Evolutionary conservation across 768 basidiomycete species (phyloP).

Genomic region (Lentinula raphanica): DNA sequence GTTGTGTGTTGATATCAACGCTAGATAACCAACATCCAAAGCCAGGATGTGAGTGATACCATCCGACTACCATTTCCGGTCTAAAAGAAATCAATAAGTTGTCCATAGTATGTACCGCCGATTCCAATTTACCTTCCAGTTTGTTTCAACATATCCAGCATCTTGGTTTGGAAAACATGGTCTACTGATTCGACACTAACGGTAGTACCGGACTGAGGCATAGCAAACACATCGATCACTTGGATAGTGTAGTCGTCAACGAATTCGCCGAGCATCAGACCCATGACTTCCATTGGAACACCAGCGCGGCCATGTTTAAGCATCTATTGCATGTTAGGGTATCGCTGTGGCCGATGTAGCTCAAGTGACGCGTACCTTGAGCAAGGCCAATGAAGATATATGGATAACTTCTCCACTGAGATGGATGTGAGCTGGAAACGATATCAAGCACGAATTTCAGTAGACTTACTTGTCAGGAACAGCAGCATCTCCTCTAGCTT

Average conservation of each 20-base stretch:
- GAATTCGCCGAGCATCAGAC: slow-evolving; percentile 95
- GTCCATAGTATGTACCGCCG: slow-evolving; percentile 9
- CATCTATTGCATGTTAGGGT: slow-evolving; percentile 57
- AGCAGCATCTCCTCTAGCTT: slow-evolving; percentile 38
- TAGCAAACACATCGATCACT: slow-evolving; percentile 95
- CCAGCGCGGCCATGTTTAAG: slow-evolving; percentile 98
- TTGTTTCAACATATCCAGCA: slow-evolving; percentile 99
- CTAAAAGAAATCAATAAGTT: slow-evolving; percentile 29
- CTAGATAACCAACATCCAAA: slow-evolving; percentile 99
- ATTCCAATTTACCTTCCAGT: slow-evolving; percentile 70
- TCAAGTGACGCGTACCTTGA: slow-evolving; percentile 60
- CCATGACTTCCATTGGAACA: slow-evolving; percentile 99
- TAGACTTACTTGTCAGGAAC: slow-evolving; percentile 71
- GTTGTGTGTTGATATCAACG: slow-evolving; percentile 98
- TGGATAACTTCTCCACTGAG: slow-evolving; percentile 88
- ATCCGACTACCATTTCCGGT: slow-evolving; percentile 97
- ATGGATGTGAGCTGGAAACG: slow-evolving; percentile 6
- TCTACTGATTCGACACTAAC: slow-evolving; percentile 98
- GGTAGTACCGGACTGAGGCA: slow-evolving; percentile 97
- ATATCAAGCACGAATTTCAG: background rate
- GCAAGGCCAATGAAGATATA: slow-evolving; percentile 92
- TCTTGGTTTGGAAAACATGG: slow-evolving; percentile 96
- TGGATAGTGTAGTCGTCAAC: slow-evolving; percentile 96
- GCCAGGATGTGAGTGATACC: slow-evolving; percentile 99
- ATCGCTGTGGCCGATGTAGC: background rate